These are phyloP conservation scores for Cystobasidium ongulense DNA, from an alignment of 768 basidiomycete species.

Conservation along the genomic window DNA sequence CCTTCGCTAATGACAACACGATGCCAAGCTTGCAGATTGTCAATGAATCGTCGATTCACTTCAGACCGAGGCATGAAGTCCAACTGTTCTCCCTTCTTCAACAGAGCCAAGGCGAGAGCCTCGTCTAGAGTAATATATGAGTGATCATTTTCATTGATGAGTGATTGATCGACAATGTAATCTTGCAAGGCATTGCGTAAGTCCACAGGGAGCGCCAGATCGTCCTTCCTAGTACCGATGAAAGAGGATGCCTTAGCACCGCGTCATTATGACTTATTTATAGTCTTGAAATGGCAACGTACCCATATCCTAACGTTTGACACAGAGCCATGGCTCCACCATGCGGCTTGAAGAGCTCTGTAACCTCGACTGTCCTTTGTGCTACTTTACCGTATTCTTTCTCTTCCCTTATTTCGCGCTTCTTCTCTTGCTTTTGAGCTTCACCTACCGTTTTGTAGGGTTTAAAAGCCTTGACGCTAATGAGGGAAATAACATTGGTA, in stretches of 20 bases:
- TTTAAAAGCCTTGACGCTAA: conserved; percentile 20
- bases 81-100: conserved; percentile 28
- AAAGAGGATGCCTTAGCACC: background rate
- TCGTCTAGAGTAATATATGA: conserved; percentile 12
- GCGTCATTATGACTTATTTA: no score
- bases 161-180: background rate
- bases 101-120: background rate
- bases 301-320: background rate
- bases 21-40: conserved; percentile 25
- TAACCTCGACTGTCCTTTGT: background rate
- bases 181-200: conserved; percentile 15
- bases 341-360: conserved; percentile 22
- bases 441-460: conserved; percentile 29
- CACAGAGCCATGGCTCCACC: background rate
- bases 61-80: conserved; percentile 26
- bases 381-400: background rate
- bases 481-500: no score
- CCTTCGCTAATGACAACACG: conserved; percentile 4
- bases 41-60: background rate
- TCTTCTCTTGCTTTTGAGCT: conserved; percentile 31
- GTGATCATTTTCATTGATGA: conserved; percentile 16
- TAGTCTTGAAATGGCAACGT: background rate
- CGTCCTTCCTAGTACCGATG: background rate
- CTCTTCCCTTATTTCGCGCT: background rate
- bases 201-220: background rate